Base-by-base conservation (phyloP, 106 monocot genomes). In the Iris macrosiphon region DNA sequence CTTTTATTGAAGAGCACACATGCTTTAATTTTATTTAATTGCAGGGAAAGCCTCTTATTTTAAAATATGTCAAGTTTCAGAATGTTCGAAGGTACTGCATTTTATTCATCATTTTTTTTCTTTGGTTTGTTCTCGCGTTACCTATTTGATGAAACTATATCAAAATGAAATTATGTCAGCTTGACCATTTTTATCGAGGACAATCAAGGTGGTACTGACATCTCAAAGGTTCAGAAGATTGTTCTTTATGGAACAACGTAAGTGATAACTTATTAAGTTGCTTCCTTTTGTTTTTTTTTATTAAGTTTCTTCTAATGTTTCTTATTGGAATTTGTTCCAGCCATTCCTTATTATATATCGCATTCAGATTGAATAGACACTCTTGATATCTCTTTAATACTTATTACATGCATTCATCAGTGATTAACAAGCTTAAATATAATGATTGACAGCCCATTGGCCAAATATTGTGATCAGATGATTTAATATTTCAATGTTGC, bases 11-110 rank as follows among this genome's bases (percentile, higher is more conserved):
- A 50, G 13, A 50, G n/a, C 13, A 67, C 15, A 21, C 4, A 28
- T 24, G 20, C 28, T 60, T 35, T 55, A 19, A 20, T 31, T 48
- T 55, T 2, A 40, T 45, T 57, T 27, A 40, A 64, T 51, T 66
- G 25, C 49, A 98, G 96, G 90, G 67, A 37, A 73, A 83, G 17
- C 83, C 86, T 68, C 49, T 86, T 50, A 64, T 32, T 11, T 54
- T 98, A 39, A 98, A 98, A 68, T 98, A 90, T 63, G 96, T 98
- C 50, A 98, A 90, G 51, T 98, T 98, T 75, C 96, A 98, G 58
- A 98, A 66, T 78, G 96, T 98, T 80, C 82, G 83, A 34, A 98
- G 96, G 96, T 89, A 63, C 33, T 54, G 20, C 19, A 8, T 61
- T 40, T 16, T 52, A 13, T 26, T 29, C 37, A 12, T 26, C 16